These are phyloP conservation scores for Candida oleophila DNA, from an alignment of 805 yeast genomes.

Conservation along the genomic window DNA sequence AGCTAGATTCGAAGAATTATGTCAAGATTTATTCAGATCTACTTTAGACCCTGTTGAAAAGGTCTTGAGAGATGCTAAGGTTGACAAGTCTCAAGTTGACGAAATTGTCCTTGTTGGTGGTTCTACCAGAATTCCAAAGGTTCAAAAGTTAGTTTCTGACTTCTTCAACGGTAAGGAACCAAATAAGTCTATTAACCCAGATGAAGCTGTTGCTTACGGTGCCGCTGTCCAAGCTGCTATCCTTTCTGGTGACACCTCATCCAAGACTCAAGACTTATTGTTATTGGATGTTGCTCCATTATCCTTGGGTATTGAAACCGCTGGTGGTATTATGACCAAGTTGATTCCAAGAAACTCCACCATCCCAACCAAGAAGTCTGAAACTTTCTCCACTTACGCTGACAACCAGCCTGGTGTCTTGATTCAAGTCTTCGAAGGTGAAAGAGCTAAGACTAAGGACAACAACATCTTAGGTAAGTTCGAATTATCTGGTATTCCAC, in stretches of 20 bases:
- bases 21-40: slow-evolving; percentile 91
- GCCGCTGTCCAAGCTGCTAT: slow-evolving; percentile 99
- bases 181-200: slow-evolving; percentile 95
- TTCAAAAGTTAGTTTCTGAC: slow-evolving; percentile 92
- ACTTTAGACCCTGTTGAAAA: slow-evolving; percentile 94
- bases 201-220: slow-evolving; percentile 99
- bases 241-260: slow-evolving; percentile 91
- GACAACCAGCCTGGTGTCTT: slow-evolving; percentile 99
- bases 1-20: slow-evolving; percentile 96
- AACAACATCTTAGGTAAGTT: slow-evolving; percentile 96
- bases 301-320: slow-evolving; percentile 96
- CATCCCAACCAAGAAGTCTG: slow-evolving; percentile 96
- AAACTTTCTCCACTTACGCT: slow-evolving; percentile 93
- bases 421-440: slow-evolving; percentile 98
- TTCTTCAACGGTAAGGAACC: slow-evolving; percentile 98
- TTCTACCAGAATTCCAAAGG: slow-evolving; percentile 97
- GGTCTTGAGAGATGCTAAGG: slow-evolving; percentile 86
- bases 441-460: slow-evolving; percentile 93
- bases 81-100: slow-evolving; percentile 85
- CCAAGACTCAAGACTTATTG: slow-evolving; percentile 93
- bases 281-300: slow-evolving; percentile 97
- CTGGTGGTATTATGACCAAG: slow-evolving; percentile 99
- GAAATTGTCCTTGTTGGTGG: slow-evolving; percentile 97
- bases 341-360: slow-evolving; percentile 98
- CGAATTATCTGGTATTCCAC: slow-evolving; percentile 95